Percentiles rank a stretch among this genome's conserved stretches.
Evolutionary conservation across 805 yeast species (phyloP).

Genomic region (Yarrowia phangngaensis): DNA sequence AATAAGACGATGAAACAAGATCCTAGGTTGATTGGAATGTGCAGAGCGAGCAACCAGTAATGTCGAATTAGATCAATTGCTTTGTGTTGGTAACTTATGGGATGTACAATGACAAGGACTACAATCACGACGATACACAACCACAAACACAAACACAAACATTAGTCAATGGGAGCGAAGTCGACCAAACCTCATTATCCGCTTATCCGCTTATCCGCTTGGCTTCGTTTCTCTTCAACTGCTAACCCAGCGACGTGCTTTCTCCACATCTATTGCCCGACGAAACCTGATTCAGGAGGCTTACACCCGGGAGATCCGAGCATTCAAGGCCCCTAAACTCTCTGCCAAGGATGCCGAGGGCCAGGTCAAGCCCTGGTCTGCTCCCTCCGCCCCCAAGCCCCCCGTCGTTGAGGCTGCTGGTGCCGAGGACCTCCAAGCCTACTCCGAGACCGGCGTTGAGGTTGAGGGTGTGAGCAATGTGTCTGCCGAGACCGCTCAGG

Average conservation of each 20-base stretch:
- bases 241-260: constrained; percentile 29
- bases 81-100: no score
- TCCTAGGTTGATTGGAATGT: no score
- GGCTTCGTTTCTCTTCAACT: neutral
- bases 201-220: neutral
- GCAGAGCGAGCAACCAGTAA: no score
- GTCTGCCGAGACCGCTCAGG: constrained; percentile 32
- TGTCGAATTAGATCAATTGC: no score
- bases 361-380: constrained; percentile 75
- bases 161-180: neutral
- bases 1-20: no score
- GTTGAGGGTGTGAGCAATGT: constrained; percentile 36
- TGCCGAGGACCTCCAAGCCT: constrained; percentile 49
- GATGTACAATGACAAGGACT: no score
- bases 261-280: constrained; percentile 36
- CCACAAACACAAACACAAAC: neutral
- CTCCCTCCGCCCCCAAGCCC: constrained; percentile 71
- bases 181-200: neutral
- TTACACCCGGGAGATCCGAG: constrained; percentile 80
- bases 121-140: neutral
- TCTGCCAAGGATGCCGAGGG: constrained; percentile 71
- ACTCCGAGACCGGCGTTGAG: constrained; percentile 47
- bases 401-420: constrained; percentile 83
- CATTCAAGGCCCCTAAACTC: constrained; percentile 78
- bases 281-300: constrained; percentile 72